Base-by-base conservation (phyloP, 305 asterid species). In the Nicotiana rustica region DNA sequence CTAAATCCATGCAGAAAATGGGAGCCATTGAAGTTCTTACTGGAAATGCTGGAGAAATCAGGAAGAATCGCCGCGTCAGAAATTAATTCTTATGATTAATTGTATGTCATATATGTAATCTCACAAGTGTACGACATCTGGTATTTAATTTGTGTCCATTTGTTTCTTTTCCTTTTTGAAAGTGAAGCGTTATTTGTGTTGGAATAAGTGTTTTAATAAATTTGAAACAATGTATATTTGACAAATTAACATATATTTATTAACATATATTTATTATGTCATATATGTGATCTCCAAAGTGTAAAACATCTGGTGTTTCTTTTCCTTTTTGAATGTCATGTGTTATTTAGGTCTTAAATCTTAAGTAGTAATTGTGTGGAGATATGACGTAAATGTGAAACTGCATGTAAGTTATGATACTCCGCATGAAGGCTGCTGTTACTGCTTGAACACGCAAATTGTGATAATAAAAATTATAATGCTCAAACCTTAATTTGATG, bases 1-100 rank as follows among this genome's bases (percentile, higher is more conserved):
- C 62, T 4, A 47, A 25, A 81, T 92, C 93, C 64, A 91, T 90
- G 93, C 35, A 73, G 83, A 90, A 86, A 49, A 89, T 91, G 94
- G 93, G 93, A 15, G 88, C 67, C 52, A 85, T 90, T n/a, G 85
- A 81, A 69, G 92, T 90, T 67, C 85, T 92, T 33, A 81, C 88
- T 1, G 93, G 91, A 70, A 73, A 81, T 55, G 86, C 80, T 3
- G 93, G 96, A 57, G 90, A 91, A 85, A 83, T 90, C 12, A 71
- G 91, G 59, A 86, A 80, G 85, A 86, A 85, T 49, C 90, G 96
- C 61, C 82, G 89, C 5, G 59, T 84, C 6, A 82, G 83, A 78
- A 92, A 41, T 6, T 57, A 17, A 91, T 82, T 81, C 84, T 31
- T 71, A 71, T 18, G 1, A 38, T 49, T 38, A 38, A 38, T 35